Evolutionary conservation across 495 filamentous ascomycete genomes (phyloP), one percentile per base, ranked within the genome.

Genomic region (Staphylotrichum tortipilum): DNA sequence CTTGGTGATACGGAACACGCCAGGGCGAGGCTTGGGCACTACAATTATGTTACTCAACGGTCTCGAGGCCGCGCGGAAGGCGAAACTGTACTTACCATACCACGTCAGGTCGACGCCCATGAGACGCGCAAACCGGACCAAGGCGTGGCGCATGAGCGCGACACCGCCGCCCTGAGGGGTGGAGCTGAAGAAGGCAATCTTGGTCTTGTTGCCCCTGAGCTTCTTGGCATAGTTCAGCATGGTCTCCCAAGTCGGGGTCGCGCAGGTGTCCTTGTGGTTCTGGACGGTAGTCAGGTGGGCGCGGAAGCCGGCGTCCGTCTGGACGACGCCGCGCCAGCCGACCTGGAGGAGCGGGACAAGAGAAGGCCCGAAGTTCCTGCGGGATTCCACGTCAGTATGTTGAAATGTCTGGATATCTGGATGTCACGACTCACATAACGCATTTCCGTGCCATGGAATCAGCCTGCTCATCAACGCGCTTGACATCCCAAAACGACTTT

Each of bases 141-240:
- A 72, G 14, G 89, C 85, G 68, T 94, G 89, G 37, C 88, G 75
- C 89, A 95, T 95, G 30, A 94, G 71, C 7, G 87, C 86, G 18
- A 95, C 88, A 21, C 88, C 89, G 47, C 89, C 89, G 19, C 89
- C 88, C 60, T 94, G 86, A 1, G 89, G 88, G 1, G 89, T 92
- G 34, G 81, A 79, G 56, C 82, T 88, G 73, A 94, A 94, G 70
- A 89, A 92, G 0, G 88, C 88, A 57, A 92, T 76, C 57, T 82
- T 85, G 41, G 80, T 72, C 29, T 84, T 81, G 34, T 78, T 70
- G 44, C 75, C 58, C 58, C 81, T 86, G n/a, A 94, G 68, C 37
- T 82, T 75, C 14, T 73, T 65, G 21, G 79, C 84, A 58, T 81
- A 90, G 36, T 81, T 74, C 57, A 87, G 68, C 37, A 84, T 78